Evolutionary conservation across 768 basidiomycete species (phyloP).

Genomic region (Chlorophyllum brunneum): DNA sequence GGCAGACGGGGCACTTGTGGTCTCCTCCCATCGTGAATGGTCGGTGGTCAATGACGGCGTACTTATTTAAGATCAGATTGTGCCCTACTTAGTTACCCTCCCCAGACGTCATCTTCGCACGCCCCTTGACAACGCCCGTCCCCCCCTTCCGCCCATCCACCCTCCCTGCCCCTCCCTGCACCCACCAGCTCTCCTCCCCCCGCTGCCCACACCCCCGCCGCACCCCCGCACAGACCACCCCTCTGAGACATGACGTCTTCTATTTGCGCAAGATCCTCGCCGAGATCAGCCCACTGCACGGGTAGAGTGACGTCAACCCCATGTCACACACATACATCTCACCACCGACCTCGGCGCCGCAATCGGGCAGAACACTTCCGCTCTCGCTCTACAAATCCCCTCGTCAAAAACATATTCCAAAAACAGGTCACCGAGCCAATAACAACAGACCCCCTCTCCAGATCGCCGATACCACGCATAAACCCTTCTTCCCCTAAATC

Average conservation of each 20-base stretch:
- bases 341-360: conserved; percentile 77
- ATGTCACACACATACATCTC: conserved; percentile 10
- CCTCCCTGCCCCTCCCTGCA: not conserved
- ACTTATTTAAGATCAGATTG: conserved; percentile 13
- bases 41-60: conserved; percentile 10
- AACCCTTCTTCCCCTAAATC: too few species aligned
- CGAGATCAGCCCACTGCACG: conserved; percentile 53
- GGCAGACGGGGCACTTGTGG: conserved; percentile 85
- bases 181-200: not conserved
- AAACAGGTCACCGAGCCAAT: too few species aligned
- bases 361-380: conserved; percentile 86
- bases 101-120: conserved; percentile 13
- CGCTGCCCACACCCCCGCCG: not conserved
- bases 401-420: not conserved
- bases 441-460: too few species aligned
- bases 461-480: too few species aligned
- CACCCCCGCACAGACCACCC: conserved; percentile 1
- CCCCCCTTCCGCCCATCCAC: not conserved
- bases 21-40: conserved; percentile 64
- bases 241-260: conserved; percentile 15
- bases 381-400: conserved; percentile 46
- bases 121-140: conserved; percentile 10
- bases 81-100: conserved; percentile 12
- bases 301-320: conserved; percentile 15
- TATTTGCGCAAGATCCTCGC: conserved; percentile 51